phyloP scores from a whole-genome alignment of 2,329 filamentous ascomycete species.

The Aspergillus pseudoglaucus region DNA sequence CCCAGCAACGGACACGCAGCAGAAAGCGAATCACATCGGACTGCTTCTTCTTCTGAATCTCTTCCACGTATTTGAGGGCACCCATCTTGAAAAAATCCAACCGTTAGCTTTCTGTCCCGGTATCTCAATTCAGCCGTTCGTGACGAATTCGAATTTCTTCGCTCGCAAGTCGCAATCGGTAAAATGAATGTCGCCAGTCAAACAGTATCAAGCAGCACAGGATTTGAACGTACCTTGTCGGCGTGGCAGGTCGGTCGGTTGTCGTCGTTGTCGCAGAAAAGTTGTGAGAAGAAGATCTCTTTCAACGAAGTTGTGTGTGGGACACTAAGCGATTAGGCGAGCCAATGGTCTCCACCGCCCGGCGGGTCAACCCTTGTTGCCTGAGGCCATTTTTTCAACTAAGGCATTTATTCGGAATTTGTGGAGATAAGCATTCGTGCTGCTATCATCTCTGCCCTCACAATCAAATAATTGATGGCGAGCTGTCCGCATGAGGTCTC shows the following conservation, averaged over 20 bases:
- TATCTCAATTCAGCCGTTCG: background rate
- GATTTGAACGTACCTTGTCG: constrained; percentile 37
- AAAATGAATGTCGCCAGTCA: background rate
- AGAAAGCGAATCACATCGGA: constrained; percentile 99
- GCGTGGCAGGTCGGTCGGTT: constrained; percentile 37
- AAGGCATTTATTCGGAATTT: no score
- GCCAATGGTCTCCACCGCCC: constrained; percentile 9
- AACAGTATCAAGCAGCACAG: background rate
- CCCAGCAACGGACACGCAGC: constrained; percentile 99
- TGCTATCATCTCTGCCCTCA: no score
- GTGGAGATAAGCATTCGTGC: no score
- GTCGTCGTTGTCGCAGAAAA: constrained; percentile 38
- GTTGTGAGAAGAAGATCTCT: constrained; percentile 26
- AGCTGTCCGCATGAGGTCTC: no score
- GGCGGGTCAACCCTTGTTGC: background rate
- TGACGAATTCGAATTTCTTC: constrained; percentile 1
- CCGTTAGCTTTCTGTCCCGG: background rate
- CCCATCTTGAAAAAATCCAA: constrained; percentile 62
- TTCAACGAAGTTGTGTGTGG: constrained; percentile 36
- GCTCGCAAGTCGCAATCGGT: background rate
- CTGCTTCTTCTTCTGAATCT: constrained; percentile 99
- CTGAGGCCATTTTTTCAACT: constrained; percentile 4
- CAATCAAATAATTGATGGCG: no score
- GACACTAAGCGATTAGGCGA: constrained; percentile 39
- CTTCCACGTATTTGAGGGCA: constrained; percentile 99